phyloP scores from a whole-genome alignment of 257 asterid species.

The Eucommia ulmoides region DNA sequence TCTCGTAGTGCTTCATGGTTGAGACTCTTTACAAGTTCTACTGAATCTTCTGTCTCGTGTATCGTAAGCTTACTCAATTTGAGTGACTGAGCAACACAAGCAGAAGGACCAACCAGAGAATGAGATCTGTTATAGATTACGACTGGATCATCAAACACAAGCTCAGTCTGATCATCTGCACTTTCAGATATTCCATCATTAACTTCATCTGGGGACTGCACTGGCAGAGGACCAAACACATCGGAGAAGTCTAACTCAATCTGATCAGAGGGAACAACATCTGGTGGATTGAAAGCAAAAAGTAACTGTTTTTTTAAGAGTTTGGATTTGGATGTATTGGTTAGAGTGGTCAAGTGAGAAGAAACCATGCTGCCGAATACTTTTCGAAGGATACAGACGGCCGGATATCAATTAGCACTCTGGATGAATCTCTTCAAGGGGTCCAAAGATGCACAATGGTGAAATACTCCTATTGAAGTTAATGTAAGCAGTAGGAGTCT shows the following conservation, averaged over 20 bases:
- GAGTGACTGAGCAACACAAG: conserved; percentile 34
- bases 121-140: conserved; percentile 49
- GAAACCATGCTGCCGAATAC: conserved; percentile 39
- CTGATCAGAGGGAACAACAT: conserved; percentile 21
- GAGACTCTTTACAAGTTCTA: conserved; percentile 26
- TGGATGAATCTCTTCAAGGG: conserved; percentile 15
- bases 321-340: conserved; percentile 14
- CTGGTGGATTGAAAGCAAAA: conserved; percentile 24
- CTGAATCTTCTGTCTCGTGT: conserved; percentile 34
- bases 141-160: conserved; percentile 49
- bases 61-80: conserved; percentile 42
- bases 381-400: conserved; percentile 16
- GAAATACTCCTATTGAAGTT: conserved; percentile 1
- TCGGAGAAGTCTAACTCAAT: conserved; percentile 59
- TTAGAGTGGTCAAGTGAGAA: conserved; percentile 23
- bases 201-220: conserved; percentile 20
- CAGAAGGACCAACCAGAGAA: conserved; percentile 59
- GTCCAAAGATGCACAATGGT: conserved; percentile 3
- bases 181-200: conserved; percentile 18
- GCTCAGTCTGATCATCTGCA: conserved; percentile 23
- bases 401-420: conserved; percentile 13
- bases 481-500: conserved; percentile 14
- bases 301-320: conserved; percentile 6
- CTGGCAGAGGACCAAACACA: conserved; percentile 49
- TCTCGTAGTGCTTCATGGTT: conserved; percentile 14